phyloP scores from a whole-genome alignment of 495 filamentous ascomycete species.

The Aspergillus cristatus region DNA sequence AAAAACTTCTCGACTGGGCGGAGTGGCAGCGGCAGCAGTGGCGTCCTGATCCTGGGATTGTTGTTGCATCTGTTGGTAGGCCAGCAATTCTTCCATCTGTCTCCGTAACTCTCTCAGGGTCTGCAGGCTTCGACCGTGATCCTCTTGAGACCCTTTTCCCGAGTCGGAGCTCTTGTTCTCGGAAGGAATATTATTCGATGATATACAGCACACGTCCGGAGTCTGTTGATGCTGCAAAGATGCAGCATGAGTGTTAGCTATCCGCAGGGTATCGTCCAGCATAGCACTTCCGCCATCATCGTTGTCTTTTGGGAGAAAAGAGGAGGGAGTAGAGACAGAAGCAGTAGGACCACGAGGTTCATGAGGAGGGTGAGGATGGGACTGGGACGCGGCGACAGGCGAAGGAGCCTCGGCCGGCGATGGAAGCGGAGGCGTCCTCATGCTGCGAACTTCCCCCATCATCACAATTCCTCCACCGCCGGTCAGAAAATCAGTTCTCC shows the following conservation, averaged over 20 bases:
- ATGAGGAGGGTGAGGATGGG: conserved; percentile 17
- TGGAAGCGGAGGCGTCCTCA: conserved; percentile 34
- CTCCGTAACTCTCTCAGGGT: conserved; percentile 33
- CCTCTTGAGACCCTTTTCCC: conserved; percentile 18
- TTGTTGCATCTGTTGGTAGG: conserved; percentile 38
- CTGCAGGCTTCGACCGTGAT: conserved; percentile 30
- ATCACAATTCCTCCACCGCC: conserved; percentile 25
- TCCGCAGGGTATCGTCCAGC: conserved; percentile 13
- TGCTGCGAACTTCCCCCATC: conserved; percentile 33
- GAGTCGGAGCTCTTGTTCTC: conserved; percentile 19
- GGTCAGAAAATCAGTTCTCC: conserved; percentile 25
- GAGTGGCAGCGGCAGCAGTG: no score
- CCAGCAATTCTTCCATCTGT: conserved; percentile 41
- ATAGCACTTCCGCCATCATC: conserved; percentile 12
- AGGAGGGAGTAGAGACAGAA: conserved; percentile 7
- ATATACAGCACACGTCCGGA: conserved; percentile 7
- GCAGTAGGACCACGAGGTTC: conserved; percentile 20
- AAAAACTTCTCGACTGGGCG: conserved; percentile 9
- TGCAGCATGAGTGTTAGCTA: conserved; percentile 16
- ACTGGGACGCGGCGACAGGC: conserved; percentile 18
- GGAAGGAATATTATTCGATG: conserved; percentile 1
- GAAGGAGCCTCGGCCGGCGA: conserved; percentile 34
- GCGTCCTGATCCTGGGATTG: conserved; percentile 20
- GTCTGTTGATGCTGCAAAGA: conserved; percentile 14
- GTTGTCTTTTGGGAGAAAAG: conserved; percentile 11